phyloP scores from a whole-genome alignment of 2,329 filamentous ascomycete genomes.

The Clarireedia sp. region DNA sequence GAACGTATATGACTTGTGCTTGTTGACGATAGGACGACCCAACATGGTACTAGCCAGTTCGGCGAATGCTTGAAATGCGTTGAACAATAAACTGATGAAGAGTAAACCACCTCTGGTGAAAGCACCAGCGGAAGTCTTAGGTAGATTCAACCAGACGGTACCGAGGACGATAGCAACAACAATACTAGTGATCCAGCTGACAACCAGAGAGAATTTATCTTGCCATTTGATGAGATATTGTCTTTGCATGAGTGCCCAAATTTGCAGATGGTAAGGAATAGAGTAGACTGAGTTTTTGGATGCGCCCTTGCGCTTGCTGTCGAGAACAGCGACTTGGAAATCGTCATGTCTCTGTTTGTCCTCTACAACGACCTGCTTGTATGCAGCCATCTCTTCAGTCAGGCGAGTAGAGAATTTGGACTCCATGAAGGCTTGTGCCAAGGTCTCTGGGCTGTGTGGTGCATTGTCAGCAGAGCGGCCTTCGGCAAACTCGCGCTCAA shows the following conservation, averaged over 20 bases:
- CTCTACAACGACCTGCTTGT: slow-evolving; percentile 54
- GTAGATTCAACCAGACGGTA: slow-evolving; percentile 68
- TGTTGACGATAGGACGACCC: slow-evolving; percentile 70
- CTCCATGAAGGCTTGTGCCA: slow-evolving; percentile 62
- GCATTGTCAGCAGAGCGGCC: slow-evolving; percentile 59
- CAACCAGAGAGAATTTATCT: slow-evolving; percentile 67
- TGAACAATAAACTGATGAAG: slow-evolving; percentile 74
- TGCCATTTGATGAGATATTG: slow-evolving; percentile 83
- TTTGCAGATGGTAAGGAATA: slow-evolving; percentile 73
- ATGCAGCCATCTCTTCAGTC: slow-evolving; percentile 58
- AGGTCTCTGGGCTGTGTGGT: slow-evolving; percentile 57
- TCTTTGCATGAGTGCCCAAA: slow-evolving; percentile 75
- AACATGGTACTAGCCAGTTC: slow-evolving; percentile 70
- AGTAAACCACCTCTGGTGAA: slow-evolving; percentile 77
- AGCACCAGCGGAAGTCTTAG: slow-evolving; percentile 55
- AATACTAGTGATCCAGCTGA: slow-evolving; percentile 65
- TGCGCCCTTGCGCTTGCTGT: slow-evolving; percentile 70
- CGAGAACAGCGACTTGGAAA: slow-evolving; percentile 65
- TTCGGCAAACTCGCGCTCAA: slow-evolving; percentile 60
- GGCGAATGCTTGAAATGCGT: slow-evolving; percentile 78
- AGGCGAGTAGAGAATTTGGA: slow-evolving; percentile 52
- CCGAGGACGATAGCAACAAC: slow-evolving; percentile 72
- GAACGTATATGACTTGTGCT: slow-evolving; percentile 77
- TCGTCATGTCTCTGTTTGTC: slow-evolving; percentile 65
- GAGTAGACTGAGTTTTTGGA: slow-evolving; percentile 69